A percentile compares a stretch with the other conserved stretches of the same genome.
phyloP scores from a whole-genome alignment of 768 basidiomycete species.

The Leccinum longicurvipes region DNA sequence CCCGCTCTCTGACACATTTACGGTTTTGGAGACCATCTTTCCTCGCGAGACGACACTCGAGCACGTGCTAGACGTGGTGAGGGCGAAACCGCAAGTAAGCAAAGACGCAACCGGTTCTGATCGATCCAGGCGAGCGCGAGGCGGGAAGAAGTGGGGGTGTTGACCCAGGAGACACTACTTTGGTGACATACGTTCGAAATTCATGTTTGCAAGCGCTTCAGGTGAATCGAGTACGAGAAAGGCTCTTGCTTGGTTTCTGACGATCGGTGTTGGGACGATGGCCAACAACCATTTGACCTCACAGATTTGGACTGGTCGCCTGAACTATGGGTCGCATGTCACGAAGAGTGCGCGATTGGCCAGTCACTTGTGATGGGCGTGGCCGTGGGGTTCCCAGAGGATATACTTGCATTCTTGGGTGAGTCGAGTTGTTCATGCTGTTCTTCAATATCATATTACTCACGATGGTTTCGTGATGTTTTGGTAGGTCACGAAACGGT shows the following conservation, averaged over 20 bases:
- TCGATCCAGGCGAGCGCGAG: conserved; percentile 69
- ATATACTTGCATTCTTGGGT: conserved; percentile 71
- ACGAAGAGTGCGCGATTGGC: conserved; percentile 90
- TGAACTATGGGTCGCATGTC: conserved; percentile 81
- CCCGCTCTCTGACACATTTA: neutral
- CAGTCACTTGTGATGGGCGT: conserved; percentile 74
- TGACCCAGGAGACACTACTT: conserved; percentile 75
- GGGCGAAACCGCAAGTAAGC: conserved; percentile 72
- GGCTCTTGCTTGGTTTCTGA: neutral
- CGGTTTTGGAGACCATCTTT: conserved; percentile 69
- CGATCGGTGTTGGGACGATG: neutral
- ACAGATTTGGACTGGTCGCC: conserved; percentile 94
- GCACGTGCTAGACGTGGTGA: conserved; percentile 68
- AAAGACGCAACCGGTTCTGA: conserved; percentile 81
- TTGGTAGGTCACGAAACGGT: conserved; percentile 70
- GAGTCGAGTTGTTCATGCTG: neutral
- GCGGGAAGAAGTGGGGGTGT: conserved; percentile 55
- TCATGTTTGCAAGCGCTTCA: conserved; percentile 90
- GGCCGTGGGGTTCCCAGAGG: conserved; percentile 54
- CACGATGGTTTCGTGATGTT: neutral
- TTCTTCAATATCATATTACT: neutral
- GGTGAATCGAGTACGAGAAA: conserved; percentile 39
- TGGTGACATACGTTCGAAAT: conserved; percentile 84
- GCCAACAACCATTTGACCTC: conserved; percentile 78
- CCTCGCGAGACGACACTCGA: conserved; percentile 71